Conservation (phyloP, 164 flowering plant genomes). For the Kalanchoe fedtschenkoi region DNA sequence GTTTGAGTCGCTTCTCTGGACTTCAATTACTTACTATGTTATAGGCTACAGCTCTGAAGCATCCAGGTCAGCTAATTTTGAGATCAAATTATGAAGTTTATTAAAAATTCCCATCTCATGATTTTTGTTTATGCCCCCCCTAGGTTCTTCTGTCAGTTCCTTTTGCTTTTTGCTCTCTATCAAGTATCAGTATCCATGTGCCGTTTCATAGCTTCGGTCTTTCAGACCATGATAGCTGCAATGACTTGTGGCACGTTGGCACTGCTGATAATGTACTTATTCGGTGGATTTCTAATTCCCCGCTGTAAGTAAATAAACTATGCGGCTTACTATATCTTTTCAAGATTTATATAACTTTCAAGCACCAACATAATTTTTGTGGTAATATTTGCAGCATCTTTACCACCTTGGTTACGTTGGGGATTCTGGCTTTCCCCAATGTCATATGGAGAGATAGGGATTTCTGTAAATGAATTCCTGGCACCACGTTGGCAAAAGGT, state of each 20-base stretch:
- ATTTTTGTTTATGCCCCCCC: not conserved
- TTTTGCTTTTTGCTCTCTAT: slow-evolving; percentile 36
- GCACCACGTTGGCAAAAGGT: slow-evolving; percentile 53
- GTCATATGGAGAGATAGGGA: slow-evolving; percentile 34
- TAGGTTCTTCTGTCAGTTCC: slow-evolving; percentile 50
- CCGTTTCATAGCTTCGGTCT: slow-evolving; percentile 40
- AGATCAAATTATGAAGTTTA: not conserved
- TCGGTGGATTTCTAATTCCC: slow-evolving; percentile 46
- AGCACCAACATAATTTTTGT: not conserved
- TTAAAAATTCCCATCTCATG: not conserved
- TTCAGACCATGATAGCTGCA: slow-evolving; percentile 20
- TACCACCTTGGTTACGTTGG: slow-evolving; percentile 45
- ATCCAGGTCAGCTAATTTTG: slow-evolving; percentile 19
- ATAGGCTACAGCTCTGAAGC: slow-evolving; percentile 46
- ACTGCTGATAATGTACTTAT: slow-evolving; percentile 18
- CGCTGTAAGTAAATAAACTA: slow-evolving; percentile 22
- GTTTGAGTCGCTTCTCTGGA: slow-evolving; percentile 37
- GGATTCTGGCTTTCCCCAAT: slow-evolving; percentile 44
- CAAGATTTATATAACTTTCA: not conserved
- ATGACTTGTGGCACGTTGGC: slow-evolving; percentile 13
- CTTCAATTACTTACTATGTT: slow-evolving; percentile 38
- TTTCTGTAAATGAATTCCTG: slow-evolving; percentile 38
- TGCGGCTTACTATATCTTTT: not conserved
- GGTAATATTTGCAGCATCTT: slow-evolving; percentile 23
- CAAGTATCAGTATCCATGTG: slow-evolving; percentile 35